Evolutionary conservation across 306 rosid genomes (phyloP).

Genomic region (Quercus parvula): DNA sequence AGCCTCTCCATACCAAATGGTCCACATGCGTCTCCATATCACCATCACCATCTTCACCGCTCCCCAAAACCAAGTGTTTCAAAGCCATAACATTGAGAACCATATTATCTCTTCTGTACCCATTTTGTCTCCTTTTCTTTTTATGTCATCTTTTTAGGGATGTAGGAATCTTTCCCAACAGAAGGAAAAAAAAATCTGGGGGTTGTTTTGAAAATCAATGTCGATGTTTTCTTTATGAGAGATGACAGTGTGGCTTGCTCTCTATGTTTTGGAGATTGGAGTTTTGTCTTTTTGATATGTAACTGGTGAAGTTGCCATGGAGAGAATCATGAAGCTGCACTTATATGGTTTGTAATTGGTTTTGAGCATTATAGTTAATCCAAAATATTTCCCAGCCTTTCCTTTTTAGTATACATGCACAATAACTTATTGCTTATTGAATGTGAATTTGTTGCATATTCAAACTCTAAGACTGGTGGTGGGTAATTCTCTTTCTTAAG

Average conservation of each 20-base stretch:
- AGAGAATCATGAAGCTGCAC: conserved; percentile 1
- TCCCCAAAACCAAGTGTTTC: conserved; percentile 20
- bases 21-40: conserved; percentile 24
- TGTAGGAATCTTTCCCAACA: background rate
- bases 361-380: background rate
- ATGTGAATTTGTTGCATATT: conserved; percentile 3
- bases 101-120: background rate
- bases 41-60: conserved; percentile 20
- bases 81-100: background rate
- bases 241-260: background rate
- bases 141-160: background rate
- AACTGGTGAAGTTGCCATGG: background rate
- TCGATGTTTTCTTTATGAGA: background rate
- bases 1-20: conserved; percentile 31
- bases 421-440: conserved; percentile 3
- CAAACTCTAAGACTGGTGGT: background rate
- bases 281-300: background rate
- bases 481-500: background rate
- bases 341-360: conserved; percentile 1
- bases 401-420: background rate
- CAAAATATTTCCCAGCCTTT: background rate
- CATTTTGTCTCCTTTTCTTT: background rate
- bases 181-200: background rate
- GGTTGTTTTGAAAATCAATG: background rate
- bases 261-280: background rate